Percentiles rank a stretch among this genome's conserved stretches.
phyloP scores from a whole-genome alignment of 192 early-diverging fungal genomes.

The Chytriomyces sp. region DNA sequence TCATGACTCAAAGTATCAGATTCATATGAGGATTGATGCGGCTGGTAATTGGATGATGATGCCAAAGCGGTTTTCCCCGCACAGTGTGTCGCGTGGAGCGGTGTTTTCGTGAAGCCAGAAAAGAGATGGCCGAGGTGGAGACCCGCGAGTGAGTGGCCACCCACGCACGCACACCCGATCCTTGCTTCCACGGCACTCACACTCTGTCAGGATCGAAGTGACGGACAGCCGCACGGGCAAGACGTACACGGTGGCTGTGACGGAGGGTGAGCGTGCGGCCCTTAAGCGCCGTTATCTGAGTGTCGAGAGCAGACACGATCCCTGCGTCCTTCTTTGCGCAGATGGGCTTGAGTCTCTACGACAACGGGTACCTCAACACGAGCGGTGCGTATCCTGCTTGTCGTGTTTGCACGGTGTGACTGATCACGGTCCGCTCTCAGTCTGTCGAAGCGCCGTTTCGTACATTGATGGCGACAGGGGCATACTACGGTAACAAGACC shows the following conservation, averaged over 20 bases:
- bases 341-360: constrained; percentile 33
- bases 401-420: background rate
- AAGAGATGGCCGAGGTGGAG: too few relatives aligned
- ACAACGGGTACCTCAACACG: constrained; percentile 62
- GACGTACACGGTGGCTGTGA: constrained; percentile 53
- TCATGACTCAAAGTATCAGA: too few relatives aligned
- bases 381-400: constrained; percentile 28
- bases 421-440: constrained; percentile 12
- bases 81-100: too few relatives aligned
- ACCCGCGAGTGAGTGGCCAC: too few relatives aligned
- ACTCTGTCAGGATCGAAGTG: constrained; percentile 55
- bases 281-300: constrained; percentile 19
- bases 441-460: constrained; percentile 62
- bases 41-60: too few relatives aligned
- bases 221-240: constrained; percentile 70
- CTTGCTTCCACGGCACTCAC: too few relatives aligned
- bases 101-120: too few relatives aligned
- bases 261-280: constrained; percentile 47
- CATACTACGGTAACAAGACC: constrained; percentile 55
- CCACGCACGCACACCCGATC: too few relatives aligned
- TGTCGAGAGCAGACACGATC: constrained; percentile 19
- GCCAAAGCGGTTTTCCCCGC: too few relatives aligned
- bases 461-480: constrained; percentile 73
- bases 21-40: too few relatives aligned
- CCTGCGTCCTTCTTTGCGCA: constrained; percentile 28